phyloP scores from a whole-genome alignment of 352 stramenopile genomes.

The Phytopythium vexans region DNA sequence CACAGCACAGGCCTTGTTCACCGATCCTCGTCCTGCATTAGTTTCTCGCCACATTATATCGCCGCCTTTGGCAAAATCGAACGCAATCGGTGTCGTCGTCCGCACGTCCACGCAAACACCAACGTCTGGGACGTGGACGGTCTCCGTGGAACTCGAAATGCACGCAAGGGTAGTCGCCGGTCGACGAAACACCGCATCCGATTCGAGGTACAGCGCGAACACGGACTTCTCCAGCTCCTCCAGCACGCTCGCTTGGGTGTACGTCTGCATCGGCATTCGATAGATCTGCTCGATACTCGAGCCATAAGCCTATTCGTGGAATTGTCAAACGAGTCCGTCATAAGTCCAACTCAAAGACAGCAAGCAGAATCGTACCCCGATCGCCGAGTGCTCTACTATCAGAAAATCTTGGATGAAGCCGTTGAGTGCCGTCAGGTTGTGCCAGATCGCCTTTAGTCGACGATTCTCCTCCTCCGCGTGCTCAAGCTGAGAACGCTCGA shows the following conservation, averaged over 20 bases:
- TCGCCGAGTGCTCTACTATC: constrained; percentile 4
- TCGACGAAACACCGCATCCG: constrained; percentile 7
- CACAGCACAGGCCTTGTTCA: constrained; percentile 10
- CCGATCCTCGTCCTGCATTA: neutral
- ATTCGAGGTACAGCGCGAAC: constrained; percentile 12
- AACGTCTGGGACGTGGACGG: too few species aligned
- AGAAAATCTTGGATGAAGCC: constrained; percentile 17
- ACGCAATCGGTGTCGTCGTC: constrained; percentile 20
- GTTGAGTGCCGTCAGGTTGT: constrained; percentile 23
- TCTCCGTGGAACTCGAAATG: too few species aligned
- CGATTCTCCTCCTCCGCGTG: constrained; percentile 19
- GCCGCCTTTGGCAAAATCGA: constrained; percentile 9
- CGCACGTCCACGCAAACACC: constrained; percentile 13
- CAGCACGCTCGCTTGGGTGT: constrained; percentile 1
- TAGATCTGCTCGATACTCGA: too few species aligned
- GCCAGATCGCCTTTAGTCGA: constrained; percentile 25
- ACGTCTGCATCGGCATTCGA: too few species aligned
- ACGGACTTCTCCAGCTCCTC: constrained; percentile 12
- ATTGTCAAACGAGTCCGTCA: too few species aligned
- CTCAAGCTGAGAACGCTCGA: constrained; percentile 15
- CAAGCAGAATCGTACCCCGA: too few species aligned
- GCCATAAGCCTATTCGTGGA: too few species aligned
- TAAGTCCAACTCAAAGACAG: too few species aligned
- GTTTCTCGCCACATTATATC: constrained; percentile 15
- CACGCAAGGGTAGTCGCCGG: too few species aligned